Evolutionary conservation across 306 rosid genomes (phyloP).

Genomic region (Lagenaria siceraria): DNA sequence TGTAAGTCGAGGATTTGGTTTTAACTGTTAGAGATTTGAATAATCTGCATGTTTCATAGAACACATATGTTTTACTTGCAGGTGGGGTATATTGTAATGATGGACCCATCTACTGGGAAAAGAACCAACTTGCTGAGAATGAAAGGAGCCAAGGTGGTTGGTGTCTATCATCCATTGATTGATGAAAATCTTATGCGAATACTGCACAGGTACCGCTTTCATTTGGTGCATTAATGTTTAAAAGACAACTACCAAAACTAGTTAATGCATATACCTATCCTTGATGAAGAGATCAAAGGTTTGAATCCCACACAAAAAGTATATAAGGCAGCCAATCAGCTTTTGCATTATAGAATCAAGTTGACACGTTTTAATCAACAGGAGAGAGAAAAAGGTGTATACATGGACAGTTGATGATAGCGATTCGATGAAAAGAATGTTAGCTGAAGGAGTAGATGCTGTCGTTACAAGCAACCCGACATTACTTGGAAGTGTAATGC

Average conservation of each 20-base stretch:
- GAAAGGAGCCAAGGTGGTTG: conserved; percentile 73
- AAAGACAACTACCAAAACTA: not conserved
- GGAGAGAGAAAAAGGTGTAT: conserved; percentile 68
- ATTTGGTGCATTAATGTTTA: not conserved
- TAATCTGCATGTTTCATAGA: not conserved
- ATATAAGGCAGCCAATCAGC: not conserved
- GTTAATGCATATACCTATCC: no score
- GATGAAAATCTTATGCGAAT: conserved; percentile 60
- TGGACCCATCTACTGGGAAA: conserved; percentile 47
- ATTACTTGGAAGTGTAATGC: conserved; percentile 56
- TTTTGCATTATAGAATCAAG: not conserved
- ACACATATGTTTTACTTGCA: conserved; percentile 16
- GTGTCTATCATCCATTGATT: conserved; percentile 71
- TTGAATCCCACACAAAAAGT: no score
- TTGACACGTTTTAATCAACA: conserved; percentile 9
- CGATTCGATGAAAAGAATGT: conserved; percentile 54
- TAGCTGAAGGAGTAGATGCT: conserved; percentile 63
- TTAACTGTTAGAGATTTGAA: not conserved
- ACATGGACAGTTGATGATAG: conserved; percentile 87
- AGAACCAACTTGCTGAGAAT: conserved; percentile 62
- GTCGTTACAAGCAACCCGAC: conserved; percentile 74
- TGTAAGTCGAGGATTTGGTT: not conserved
- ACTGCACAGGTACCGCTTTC: conserved; percentile 36
- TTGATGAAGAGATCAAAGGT: no score
- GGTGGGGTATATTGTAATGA: conserved; percentile 92